These are phyloP conservation scores for Suillus clintonianus DNA, from an alignment of 768 basidiomycete species.

Conservation along the genomic window DNA sequence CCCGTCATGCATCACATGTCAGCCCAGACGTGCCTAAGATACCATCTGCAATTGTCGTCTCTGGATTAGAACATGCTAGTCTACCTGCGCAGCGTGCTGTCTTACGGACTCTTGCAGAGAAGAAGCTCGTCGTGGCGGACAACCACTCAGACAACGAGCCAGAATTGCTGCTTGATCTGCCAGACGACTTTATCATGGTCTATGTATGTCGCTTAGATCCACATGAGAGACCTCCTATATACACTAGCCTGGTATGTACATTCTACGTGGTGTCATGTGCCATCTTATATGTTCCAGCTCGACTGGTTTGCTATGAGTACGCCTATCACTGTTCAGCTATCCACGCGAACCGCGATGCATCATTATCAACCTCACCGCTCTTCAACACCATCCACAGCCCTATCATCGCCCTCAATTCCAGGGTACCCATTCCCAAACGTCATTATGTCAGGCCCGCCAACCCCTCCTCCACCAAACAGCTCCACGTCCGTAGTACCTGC, in stretches of 20 bases:
- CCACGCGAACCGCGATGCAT: slow-evolving; percentile 35
- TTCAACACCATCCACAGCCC: slow-evolving; percentile 26
- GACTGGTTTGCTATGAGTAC: slow-evolving; percentile 81
- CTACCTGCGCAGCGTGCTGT: slow-evolving; percentile 59
- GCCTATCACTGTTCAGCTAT: slow-evolving; percentile 51
- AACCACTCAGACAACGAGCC: background rate
- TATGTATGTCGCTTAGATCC: slow-evolving; percentile 71
- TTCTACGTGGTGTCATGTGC: background rate
- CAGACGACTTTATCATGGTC: slow-evolving; percentile 69
- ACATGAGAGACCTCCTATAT: slow-evolving; percentile 64
- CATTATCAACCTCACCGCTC: slow-evolving; percentile 30
- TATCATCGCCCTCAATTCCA: slow-evolving; percentile 32
- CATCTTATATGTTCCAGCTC: slow-evolving; percentile 45
- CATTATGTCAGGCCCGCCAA: slow-evolving; percentile 25
- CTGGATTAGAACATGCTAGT: slow-evolving; percentile 67
- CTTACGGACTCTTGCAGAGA: slow-evolving; percentile 51
- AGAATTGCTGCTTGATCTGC: slow-evolving; percentile 36
- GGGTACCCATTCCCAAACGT: slow-evolving; percentile 25
- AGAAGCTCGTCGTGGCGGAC: slow-evolving; percentile 45
- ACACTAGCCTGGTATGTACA: slow-evolving; percentile 62
- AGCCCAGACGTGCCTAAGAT: slow-evolving; percentile 30
- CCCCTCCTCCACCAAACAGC: slow-evolving; percentile 17
- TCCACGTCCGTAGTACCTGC: slow-evolving; percentile 31
- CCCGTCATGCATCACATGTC: slow-evolving; percentile 16
- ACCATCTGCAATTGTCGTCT: slow-evolving; percentile 65